A percentile compares a stretch with the other conserved stretches of the same genome.
These are phyloP conservation scores for Ammopiptanthus mongolicus DNA, from an alignment of 306 rosid species.

Conservation along the genomic window DNA sequence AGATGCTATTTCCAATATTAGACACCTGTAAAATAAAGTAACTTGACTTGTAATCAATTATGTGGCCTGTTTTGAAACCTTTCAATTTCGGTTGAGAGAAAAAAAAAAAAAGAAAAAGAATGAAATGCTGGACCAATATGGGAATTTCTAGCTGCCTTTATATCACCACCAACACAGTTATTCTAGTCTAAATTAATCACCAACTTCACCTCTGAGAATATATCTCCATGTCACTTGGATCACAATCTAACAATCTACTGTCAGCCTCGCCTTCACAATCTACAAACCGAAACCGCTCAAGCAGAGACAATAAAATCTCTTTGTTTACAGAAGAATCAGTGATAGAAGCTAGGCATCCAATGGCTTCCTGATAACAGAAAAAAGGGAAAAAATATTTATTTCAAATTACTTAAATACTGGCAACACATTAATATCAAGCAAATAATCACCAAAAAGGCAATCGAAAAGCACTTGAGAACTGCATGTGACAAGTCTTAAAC, in stretches of 20 bases:
- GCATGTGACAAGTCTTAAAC: neutral
- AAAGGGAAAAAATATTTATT: neutral
- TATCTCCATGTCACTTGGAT: constrained; percentile 35
- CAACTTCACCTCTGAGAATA: constrained; percentile 50
- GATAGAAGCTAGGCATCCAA: constrained; percentile 81
- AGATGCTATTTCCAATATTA: constrained; percentile 67
- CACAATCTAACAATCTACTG: constrained; percentile 23
- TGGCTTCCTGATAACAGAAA: constrained; percentile 61
- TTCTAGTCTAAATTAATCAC: neutral
- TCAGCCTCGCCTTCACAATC: constrained; percentile 38
- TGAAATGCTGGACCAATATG: neutral
- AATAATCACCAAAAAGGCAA: neutral
- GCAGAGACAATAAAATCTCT: constrained; percentile 47
- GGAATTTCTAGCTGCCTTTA: neutral
- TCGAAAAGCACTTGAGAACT: neutral
- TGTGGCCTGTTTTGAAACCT: neutral
- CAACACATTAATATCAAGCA: neutral
- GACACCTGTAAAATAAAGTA: constrained; percentile 44
- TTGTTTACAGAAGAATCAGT: constrained; percentile 61
- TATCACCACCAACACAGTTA: neutral
- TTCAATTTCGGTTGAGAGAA: neutral
- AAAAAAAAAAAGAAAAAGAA: neutral
- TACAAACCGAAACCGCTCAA: constrained; percentile 46
- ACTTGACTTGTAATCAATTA: constrained; percentile 13
- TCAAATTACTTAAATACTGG: constrained; percentile 1